phyloP scores from a whole-genome alignment of 2,329 filamentous ascomycete genomes.

The Ascochyta pisi region DNA sequence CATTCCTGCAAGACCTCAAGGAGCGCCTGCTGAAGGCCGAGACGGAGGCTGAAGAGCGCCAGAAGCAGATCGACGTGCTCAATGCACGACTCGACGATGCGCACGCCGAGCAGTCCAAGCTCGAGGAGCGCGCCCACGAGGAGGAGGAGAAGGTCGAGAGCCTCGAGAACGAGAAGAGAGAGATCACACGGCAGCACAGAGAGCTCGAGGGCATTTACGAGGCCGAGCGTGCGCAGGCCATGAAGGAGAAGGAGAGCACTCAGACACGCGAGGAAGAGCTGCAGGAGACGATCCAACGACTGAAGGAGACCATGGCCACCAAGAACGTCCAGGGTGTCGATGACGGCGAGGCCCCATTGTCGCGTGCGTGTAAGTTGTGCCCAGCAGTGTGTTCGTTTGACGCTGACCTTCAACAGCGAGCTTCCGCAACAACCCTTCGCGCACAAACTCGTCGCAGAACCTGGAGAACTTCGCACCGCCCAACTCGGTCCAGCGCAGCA shows the following conservation, averaged over 20 bases:
- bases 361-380: constrained; percentile 58
- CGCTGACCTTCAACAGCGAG: constrained; percentile 45
- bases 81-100: constrained; percentile 88
- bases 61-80: constrained; percentile 84
- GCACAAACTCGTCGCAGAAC: constrained; percentile 63
- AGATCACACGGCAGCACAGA: constrained; percentile 80
- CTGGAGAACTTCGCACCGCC: constrained; percentile 89
- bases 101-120: constrained; percentile 77
- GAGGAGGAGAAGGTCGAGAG: constrained; percentile 82
- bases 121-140: constrained; percentile 89
- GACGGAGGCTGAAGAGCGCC: constrained; percentile 75
- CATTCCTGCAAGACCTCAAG: constrained; percentile 83
- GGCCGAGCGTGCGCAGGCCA: constrained; percentile 82
- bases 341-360: constrained; percentile 59
- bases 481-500: constrained; percentile 82
- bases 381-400: constrained; percentile 7
- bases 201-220: constrained; percentile 95
- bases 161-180: constrained; percentile 83
- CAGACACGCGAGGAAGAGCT: constrained; percentile 85
- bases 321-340: constrained; percentile 65
- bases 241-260: constrained; percentile 92
- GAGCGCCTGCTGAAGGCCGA: constrained; percentile 83
- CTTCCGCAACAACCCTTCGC: constrained; percentile 53
- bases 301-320: constrained; percentile 88
- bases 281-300: constrained; percentile 84